These are phyloP conservation scores for Gentiana dahurica DNA, from an alignment of 257 asterid genomes.

Conservation along the genomic window DNA sequence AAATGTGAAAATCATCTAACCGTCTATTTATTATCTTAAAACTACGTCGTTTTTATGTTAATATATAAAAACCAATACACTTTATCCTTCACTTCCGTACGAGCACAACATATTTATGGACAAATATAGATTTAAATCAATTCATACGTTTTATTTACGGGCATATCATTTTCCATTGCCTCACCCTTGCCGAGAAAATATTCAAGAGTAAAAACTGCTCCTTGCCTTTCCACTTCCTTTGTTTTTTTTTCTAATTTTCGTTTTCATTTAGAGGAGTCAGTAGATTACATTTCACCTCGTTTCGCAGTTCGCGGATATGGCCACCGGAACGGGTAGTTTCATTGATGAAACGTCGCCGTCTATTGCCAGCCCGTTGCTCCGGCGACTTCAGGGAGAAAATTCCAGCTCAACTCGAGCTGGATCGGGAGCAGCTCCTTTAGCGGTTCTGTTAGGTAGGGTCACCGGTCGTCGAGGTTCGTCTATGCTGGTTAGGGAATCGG, in stretches of 20 bases:
- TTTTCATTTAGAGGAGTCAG: not conserved
- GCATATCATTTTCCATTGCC: no score
- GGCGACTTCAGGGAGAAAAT: conserved; percentile 29
- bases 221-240: no score
- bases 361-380: conserved; percentile 48
- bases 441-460: conserved; percentile 62
- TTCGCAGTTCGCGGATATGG: conserved; percentile 5
- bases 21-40: no score
- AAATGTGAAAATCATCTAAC: no score
- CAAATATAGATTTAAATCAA: no score
- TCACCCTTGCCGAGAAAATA: no score
- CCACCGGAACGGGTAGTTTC: conserved; percentile 8
- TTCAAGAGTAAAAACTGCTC: no score
- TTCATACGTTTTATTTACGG: no score
- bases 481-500: conserved; percentile 75
- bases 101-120: no score
- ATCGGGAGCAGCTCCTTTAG: conserved; percentile 27
- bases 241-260: not conserved
- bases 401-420: conserved; percentile 20
- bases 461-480: conserved; percentile 68
- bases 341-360: conserved; percentile 4
- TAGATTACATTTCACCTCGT: not conserved
- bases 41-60: no score
- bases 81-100: no score
- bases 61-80: no score